A percentile compares a stretch with the other conserved stretches of the same genome.
phyloP scores from a whole-genome alignment of 306 rosid genomes.

The Prunus armeniaca region DNA sequence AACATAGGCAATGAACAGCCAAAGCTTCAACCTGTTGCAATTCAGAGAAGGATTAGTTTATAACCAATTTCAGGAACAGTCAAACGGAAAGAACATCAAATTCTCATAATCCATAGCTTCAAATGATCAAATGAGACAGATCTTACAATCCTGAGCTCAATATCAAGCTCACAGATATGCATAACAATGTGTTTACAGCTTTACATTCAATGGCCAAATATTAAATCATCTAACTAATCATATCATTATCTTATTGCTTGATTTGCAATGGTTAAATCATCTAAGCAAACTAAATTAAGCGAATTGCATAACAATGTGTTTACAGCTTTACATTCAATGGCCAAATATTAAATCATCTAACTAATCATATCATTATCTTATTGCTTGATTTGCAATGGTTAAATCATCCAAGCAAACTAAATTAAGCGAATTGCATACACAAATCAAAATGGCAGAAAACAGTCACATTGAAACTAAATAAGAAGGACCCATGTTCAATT shows the following conservation, averaged over 20 bases:
- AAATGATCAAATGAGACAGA: not conserved
- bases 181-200: not conserved
- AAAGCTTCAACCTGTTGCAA: slow-evolving; percentile 82
- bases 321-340: not conserved
- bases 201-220: not conserved
- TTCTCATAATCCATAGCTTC: not conserved
- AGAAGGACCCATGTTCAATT: not conserved
- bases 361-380: no score
- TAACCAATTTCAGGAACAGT: slow-evolving; percentile 3
- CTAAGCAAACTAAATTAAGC: not conserved
- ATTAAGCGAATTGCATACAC: not conserved
- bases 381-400: not conserved
- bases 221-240: not conserved
- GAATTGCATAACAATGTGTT: not conserved
- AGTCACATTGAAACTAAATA: not conserved
- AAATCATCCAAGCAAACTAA: not conserved
- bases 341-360: not conserved
- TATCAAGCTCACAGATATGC: not conserved
- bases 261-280: not conserved
- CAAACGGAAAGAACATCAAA: not conserved
- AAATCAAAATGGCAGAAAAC: not conserved
- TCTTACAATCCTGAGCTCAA: not conserved
- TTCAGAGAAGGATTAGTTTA: slow-evolving; percentile 17
- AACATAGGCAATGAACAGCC: slow-evolving; percentile 97
- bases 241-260: not conserved